Base-by-base conservation (phyloP, 371 early-diverging fungal species). In the Racocetra persica region DNA sequence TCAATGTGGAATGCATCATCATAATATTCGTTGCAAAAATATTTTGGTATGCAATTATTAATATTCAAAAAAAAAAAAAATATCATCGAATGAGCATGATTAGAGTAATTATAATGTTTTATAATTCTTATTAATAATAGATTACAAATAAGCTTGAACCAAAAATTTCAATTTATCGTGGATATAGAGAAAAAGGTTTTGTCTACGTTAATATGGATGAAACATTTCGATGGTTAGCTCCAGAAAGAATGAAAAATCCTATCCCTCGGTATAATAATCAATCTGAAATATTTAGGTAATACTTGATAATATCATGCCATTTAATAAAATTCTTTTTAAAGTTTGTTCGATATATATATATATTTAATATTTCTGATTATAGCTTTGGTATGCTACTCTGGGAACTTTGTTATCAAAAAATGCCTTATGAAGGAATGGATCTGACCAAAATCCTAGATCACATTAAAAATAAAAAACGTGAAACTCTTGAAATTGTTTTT, bases 311-410 rank as follows among this genome's bases (percentile, higher is more conserved):
- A 8, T 45, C 8, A 10, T n/a, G n/a, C n/a, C n/a, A 10, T 0
- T 41, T 8, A 45, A 8, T 45, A 8, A 8, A 45, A 8, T 8
- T 10, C 5, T 45, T 45, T 45, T 45, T 38, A 2, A 45, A 45
- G 10, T 8, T 8, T 45, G 10, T 8, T 45, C 8, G 10, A 10
- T 45, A 45, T 45, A 10, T 45, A 32, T 32, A 32, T 32, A 32
- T 32, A 32, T 45, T 45, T 45, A 45, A 45, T 45, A 74, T 45
- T 45, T 8, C 8, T 10, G 11, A 45, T 45, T 10, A 8, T 8
- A 45, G 79, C 32, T 78, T 78, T 67, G 79, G 79, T 26, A 67
- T 78, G 52, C 22, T 78, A 0, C 32, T 78, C 13, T 78, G 79
- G 79, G 79, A 78, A 32, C 60, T 78, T 38, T 11, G 65, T 54